phyloP scores from a whole-genome alignment of 768 basidiomycete genomes.

The Lactarius hatsudake region DNA sequence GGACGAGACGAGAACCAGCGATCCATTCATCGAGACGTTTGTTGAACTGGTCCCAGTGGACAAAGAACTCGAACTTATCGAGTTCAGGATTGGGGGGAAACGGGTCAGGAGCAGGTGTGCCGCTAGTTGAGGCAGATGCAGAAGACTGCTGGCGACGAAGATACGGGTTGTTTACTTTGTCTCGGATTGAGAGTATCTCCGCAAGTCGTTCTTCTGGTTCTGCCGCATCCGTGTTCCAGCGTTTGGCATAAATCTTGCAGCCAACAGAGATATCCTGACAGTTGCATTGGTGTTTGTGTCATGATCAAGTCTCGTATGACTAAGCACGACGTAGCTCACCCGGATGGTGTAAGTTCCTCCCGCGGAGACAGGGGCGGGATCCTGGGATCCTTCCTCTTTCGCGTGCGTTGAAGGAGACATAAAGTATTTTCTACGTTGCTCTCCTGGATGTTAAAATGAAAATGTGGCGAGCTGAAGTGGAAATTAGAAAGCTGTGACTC shows the following conservation, averaged over 20 bases:
- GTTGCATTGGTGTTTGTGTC: slow-evolving; percentile 26
- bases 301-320: slow-evolving; percentile 25
- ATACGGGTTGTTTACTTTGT: slow-evolving; percentile 70
- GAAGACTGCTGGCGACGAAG: slow-evolving; percentile 40
- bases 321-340: slow-evolving; percentile 43
- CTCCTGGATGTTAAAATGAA: slow-evolving; percentile 1
- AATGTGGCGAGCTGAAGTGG: slow-evolving; percentile 1
- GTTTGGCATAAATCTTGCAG: slow-evolving; percentile 91
- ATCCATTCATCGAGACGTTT: slow-evolving; percentile 99
- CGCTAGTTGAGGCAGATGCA: slow-evolving; percentile 35
- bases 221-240: slow-evolving; percentile 65
- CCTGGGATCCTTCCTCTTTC: slow-evolving; percentile 39
- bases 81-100: slow-evolving; percentile 48
- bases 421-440: neutral
- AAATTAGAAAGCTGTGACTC: slow-evolving; percentile 22
- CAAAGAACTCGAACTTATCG: slow-evolving; percentile 91
- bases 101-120: slow-evolving; percentile 41
- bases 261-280: slow-evolving; percentile 82
- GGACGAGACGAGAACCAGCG: slow-evolving; percentile 77
- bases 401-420: slow-evolving; percentile 28
- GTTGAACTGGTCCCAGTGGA: slow-evolving; percentile 99
- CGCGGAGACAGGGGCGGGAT: slow-evolving; percentile 63
- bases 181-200: slow-evolving; percentile 93
- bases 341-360: slow-evolving; percentile 77
- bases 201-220: slow-evolving; percentile 87